Evolutionary conservation across 139 green algal genomes (phyloP).

Genomic region (Deuterostichococcus epilithicus): DNA sequence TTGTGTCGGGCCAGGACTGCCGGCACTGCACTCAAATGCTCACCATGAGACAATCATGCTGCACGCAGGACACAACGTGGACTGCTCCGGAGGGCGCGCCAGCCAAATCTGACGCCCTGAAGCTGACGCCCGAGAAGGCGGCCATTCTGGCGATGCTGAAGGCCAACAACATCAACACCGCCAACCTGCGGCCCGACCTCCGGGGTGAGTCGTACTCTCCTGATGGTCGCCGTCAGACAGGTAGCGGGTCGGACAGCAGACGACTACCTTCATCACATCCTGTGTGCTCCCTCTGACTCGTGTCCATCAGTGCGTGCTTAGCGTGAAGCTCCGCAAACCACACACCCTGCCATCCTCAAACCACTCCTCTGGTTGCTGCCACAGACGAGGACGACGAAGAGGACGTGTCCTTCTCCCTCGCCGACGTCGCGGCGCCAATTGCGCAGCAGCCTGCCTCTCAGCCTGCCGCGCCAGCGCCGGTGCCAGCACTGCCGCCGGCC

Average conservation of each 20-base stretch:
- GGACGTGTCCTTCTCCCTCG: slow-evolving; percentile 40
- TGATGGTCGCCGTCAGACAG: too few species aligned
- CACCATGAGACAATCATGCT: too few species aligned
- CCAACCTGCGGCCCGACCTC: slow-evolving; percentile 10
- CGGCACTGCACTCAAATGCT: too few species aligned
- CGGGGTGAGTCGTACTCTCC: neutral
- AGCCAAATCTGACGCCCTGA: neutral
- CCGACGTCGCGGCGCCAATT: slow-evolving; percentile 18
- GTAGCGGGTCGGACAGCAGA: too few species aligned
- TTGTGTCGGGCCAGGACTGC: too few species aligned
- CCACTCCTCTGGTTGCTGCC: too few species aligned
- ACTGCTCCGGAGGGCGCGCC: slow-evolving; percentile 46
- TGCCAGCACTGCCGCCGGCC: neutral
- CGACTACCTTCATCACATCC: too few species aligned
- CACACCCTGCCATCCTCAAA: too few species aligned
- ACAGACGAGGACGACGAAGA: slow-evolving; percentile 13
- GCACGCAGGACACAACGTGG: slow-evolving; percentile 52
- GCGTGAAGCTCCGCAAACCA: too few species aligned
- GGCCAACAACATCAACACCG: slow-evolving; percentile 23
- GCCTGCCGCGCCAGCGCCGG: neutral
- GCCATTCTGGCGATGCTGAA: slow-evolving; percentile 33
- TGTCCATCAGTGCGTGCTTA: too few species aligned
- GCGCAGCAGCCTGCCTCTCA: neutral
- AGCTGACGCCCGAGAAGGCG: slow-evolving; percentile 27
- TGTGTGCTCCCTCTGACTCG: too few species aligned